Evolutionary conservation across 352 stramenopile species (phyloP).

Genomic region (Globisporangium rhizosaccharum): DNA sequence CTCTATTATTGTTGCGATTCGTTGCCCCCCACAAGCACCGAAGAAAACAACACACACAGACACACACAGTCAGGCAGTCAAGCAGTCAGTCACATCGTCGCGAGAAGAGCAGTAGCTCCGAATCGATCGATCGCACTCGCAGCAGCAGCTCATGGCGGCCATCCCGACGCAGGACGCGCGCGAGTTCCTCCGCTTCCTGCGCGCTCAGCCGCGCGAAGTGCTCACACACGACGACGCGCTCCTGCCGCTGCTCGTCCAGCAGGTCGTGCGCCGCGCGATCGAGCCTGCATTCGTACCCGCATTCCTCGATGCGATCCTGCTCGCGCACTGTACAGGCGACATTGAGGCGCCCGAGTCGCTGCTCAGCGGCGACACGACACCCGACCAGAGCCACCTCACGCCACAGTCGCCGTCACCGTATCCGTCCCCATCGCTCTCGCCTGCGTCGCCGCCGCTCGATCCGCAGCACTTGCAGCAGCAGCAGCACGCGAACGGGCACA

Average conservation of each 20-base stretch:
- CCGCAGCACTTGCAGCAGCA: conserved; percentile 6
- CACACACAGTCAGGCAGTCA: neutral
- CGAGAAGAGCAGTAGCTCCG: neutral
- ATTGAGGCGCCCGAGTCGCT: conserved; percentile 7
- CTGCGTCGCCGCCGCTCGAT: conserved; percentile 14
- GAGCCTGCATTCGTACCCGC: conserved; percentile 19
- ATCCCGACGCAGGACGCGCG: conserved; percentile 15
- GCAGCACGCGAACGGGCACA: conserved; percentile 1
- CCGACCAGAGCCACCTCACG: conserved; percentile 10
- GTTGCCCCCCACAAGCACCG: too few relatives aligned
- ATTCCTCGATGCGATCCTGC: conserved; percentile 53
- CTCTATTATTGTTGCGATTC: too few relatives aligned
- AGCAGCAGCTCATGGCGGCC: conserved; percentile 8
- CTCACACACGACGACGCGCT: conserved; percentile 10
- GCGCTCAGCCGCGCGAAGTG: conserved; percentile 11
- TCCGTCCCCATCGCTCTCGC: conserved; percentile 15
- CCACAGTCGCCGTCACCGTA: conserved; percentile 13
- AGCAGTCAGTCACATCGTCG: neutral
- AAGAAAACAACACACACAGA: too few relatives aligned
- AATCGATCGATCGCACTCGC: neutral
- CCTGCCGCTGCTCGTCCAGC: conserved; percentile 14
- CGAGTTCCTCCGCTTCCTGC: conserved; percentile 17
- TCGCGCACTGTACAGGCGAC: conserved; percentile 21
- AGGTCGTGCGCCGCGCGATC: conserved; percentile 15
- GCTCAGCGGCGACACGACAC: conserved; percentile 9